Percentiles rank a stretch among this genome's conserved stretches.
Evolutionary conservation across 768 basidiomycete species (phyloP).

Genomic region (Mycena venus): DNA sequence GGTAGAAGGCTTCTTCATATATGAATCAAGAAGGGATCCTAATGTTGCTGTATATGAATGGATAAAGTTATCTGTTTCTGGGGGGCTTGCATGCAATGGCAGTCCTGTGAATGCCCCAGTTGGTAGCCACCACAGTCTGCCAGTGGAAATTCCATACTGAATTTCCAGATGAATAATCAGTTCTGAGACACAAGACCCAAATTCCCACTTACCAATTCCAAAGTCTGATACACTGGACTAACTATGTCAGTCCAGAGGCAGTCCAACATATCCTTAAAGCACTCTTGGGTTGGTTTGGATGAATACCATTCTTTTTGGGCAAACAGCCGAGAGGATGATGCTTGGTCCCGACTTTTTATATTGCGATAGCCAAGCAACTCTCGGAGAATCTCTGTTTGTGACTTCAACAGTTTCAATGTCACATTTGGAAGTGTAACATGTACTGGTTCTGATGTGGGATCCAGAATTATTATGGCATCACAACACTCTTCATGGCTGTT

Average conservation of each 20-base stretch:
- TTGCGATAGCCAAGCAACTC: background rate
- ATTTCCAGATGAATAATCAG: background rate
- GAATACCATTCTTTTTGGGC: background rate
- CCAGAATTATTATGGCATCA: constrained; percentile 31
- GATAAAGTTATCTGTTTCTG: constrained; percentile 13
- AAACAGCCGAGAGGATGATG: background rate
- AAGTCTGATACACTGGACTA: constrained; percentile 17
- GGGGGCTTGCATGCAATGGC: constrained; percentile 31
- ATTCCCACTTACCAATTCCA: constrained; percentile 5
- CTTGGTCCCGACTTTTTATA: background rate
- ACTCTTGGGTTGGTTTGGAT: background rate
- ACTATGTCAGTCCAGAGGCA: constrained; percentile 21
- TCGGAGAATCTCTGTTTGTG: background rate
- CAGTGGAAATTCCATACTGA: constrained; percentile 21
- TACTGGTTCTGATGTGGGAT: background rate
- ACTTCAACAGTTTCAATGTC: background rate
- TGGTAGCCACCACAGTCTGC: constrained; percentile 34
- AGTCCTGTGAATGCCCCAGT: constrained; percentile 29
- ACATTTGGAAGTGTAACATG: constrained; percentile 14
- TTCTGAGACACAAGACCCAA: background rate
- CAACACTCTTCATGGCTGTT: constrained; percentile 22
- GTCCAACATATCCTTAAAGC: constrained; percentile 13
- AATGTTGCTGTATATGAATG: constrained; percentile 31
- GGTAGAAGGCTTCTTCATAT: background rate
- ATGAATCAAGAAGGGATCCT: constrained; percentile 14